Percentiles rank a stretch among this genome's conserved stretches.
Evolutionary conservation across 306 rosid species (phyloP).

Genomic region (Canavalia gladiata): DNA sequence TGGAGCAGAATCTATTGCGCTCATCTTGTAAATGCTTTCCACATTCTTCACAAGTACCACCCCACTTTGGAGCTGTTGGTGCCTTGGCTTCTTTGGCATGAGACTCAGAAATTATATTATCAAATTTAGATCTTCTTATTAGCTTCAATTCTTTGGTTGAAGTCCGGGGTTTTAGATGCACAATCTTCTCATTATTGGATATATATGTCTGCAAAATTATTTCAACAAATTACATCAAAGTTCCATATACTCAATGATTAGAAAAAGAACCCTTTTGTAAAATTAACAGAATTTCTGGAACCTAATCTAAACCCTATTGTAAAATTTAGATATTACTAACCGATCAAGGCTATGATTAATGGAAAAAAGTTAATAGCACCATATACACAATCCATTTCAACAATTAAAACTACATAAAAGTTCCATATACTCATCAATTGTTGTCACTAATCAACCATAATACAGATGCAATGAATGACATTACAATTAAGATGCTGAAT

Average conservation of each 20-base stretch:
- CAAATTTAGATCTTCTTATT: conserved; percentile 47
- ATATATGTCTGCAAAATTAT: conserved; percentile 70
- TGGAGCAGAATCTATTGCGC: conserved; percentile 81
- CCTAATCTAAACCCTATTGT: background rate
- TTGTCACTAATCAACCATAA: background rate
- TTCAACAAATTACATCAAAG: background rate
- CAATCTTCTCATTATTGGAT: conserved; percentile 80
- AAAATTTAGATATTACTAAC: conserved; percentile 7
- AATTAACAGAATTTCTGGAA: background rate
- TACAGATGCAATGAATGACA: background rate
- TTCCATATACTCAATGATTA: background rate
- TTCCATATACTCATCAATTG: background rate
- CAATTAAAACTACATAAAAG: background rate
- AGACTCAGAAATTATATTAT: conserved; percentile 59
- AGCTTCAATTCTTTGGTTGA: conserved; percentile 54
- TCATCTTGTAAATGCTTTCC: conserved; percentile 78
- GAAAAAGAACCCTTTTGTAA: background rate
- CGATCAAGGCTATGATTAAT: background rate
- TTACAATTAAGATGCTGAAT: background rate
- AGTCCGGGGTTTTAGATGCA: conserved; percentile 81
- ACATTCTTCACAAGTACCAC: conserved; percentile 84
- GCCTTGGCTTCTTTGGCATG: conserved; percentile 63
- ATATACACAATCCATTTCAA: background rate
- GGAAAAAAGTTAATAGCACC: background rate
- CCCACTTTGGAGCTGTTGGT: conserved; percentile 60